Percentiles rank a stretch among this genome's conserved stretches.
Conservation (phyloP, 2,329 filamentous ascomycete genomes). For the Xylaria multiplex region DNA sequence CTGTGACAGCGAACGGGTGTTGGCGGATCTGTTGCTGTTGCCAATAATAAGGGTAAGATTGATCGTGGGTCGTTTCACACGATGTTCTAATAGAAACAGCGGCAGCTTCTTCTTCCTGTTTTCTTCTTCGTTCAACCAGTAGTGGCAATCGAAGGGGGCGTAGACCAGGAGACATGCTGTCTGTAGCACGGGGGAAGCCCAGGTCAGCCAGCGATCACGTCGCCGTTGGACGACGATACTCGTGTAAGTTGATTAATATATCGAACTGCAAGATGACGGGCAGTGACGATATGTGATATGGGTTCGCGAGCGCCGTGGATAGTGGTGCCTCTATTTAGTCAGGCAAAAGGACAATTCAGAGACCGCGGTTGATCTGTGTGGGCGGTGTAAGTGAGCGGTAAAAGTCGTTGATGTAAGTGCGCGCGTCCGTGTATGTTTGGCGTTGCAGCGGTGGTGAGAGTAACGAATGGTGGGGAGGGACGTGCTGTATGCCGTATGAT, state of each 20-base stretch:
- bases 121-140: slow-evolving; percentile 47
- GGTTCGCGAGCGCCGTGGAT: slow-evolving; percentile 9
- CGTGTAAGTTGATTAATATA: slow-evolving; percentile 2
- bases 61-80: slow-evolving; percentile 48
- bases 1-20: slow-evolving; percentile 51
- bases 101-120: slow-evolving; percentile 46
- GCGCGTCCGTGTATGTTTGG: slow-evolving; percentile 36
- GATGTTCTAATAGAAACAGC: slow-evolving; percentile 24
- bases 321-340: neutral
- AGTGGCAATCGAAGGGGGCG: slow-evolving; percentile 49
- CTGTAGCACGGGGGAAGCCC: slow-evolving; percentile 21
- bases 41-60: slow-evolving; percentile 44
- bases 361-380: slow-evolving; percentile 15
- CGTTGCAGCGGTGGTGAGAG: slow-evolving; percentile 30
- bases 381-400: slow-evolving; percentile 17
- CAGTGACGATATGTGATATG: slow-evolving; percentile 1
- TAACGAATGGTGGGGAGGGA: slow-evolving; percentile 28
- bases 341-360: slow-evolving; percentile 6
- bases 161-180: slow-evolving; percentile 46
- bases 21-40: slow-evolving; percentile 43
- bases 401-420: slow-evolving; percentile 30
- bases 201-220: slow-evolving; percentile 36
- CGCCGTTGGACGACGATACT: slow-evolving; percentile 32
- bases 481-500: slow-evolving; percentile 27
- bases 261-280: neutral